A percentile compares a stretch with the other conserved stretches of the same genome.
phyloP scores from a whole-genome alignment of 2,329 filamentous ascomycete genomes.

The Trichophaea hybrida region DNA sequence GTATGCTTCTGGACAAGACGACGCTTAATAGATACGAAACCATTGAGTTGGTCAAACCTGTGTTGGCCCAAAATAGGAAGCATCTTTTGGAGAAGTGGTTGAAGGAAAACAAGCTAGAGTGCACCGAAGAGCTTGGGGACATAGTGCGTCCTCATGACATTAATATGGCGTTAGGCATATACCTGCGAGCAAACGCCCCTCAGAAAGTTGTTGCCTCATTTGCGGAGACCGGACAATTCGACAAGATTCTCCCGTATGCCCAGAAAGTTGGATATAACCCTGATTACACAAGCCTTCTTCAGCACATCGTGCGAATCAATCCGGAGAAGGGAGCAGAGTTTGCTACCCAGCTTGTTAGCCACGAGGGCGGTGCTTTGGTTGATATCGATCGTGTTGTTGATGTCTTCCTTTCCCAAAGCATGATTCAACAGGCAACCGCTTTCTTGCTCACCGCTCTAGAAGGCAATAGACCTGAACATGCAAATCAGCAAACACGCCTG shows the following conservation, averaged over 20 bases:
- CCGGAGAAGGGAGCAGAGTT: slow-evolving; percentile 92
- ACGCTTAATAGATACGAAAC: slow-evolving; percentile 85
- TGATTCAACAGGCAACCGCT: slow-evolving; percentile 96
- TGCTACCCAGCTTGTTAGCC: slow-evolving; percentile 77
- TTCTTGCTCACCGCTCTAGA: slow-evolving; percentile 92
- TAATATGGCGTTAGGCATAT: slow-evolving; percentile 73
- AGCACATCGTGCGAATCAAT: slow-evolving; percentile 82
- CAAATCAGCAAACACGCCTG: slow-evolving; percentile 79
- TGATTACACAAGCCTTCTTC: slow-evolving; percentile 84
- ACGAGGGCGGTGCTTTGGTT: slow-evolving; percentile 72
- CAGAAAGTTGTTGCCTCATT: slow-evolving; percentile 92
- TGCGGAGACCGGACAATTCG: slow-evolving; percentile 90
- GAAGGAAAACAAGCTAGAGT: slow-evolving; percentile 86
- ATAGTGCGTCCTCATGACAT: slow-evolving; percentile 81
- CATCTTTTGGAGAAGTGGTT: slow-evolving; percentile 97
- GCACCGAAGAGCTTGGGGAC: slow-evolving; percentile 92
- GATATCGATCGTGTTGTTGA: slow-evolving; percentile 92
- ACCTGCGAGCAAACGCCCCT: slow-evolving; percentile 76
- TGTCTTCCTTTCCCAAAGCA: slow-evolving; percentile 93
- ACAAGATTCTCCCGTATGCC: slow-evolving; percentile 88
- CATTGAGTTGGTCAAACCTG: slow-evolving; percentile 80
- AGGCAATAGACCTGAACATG: slow-evolving; percentile 88
- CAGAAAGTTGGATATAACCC: slow-evolving; percentile 75
- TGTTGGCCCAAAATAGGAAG: slow-evolving; percentile 85
- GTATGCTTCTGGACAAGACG: slow-evolving; percentile 91